Evolutionary conservation across 495 filamentous ascomycete genomes (phyloP).

Genomic region (Penicillium coprophilum): DNA sequence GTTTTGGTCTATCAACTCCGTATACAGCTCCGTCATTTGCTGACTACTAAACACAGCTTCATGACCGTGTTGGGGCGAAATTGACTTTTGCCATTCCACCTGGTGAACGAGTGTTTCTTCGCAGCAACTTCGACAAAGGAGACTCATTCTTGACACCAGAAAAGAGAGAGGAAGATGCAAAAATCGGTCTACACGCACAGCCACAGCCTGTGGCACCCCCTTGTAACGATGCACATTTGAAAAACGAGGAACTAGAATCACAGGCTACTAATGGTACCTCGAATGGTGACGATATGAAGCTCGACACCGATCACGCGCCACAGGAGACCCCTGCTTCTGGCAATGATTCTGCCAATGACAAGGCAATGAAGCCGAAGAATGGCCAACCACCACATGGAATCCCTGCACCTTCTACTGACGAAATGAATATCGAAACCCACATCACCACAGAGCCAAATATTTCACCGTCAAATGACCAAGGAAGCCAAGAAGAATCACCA

Average conservation of each 20-base stretch:
- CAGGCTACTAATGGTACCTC: neutral
- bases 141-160: neutral
- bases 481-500: neutral
- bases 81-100: conserved; percentile 48
- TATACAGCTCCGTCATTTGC: neutral
- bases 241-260: neutral
- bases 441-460: neutral
- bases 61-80: conserved; percentile 31
- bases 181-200: neutral
- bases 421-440: neutral
- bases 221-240: neutral
- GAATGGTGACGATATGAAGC: neutral
- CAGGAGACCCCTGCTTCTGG: neutral
- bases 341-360: neutral
- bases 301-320: neutral
- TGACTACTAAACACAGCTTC: conserved; percentile 36
- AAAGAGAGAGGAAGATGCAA: conserved; percentile 1
- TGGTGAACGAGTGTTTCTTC: conserved; percentile 43
- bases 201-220: neutral
- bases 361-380: neutral
- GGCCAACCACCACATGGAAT: neutral
- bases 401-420: neutral
- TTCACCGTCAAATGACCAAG: neutral
- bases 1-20: conserved; percentile 8
- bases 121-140: conserved; percentile 1